phyloP scores from a whole-genome alignment of 208 protist species.

The Leishmania guyanensis region DNA sequence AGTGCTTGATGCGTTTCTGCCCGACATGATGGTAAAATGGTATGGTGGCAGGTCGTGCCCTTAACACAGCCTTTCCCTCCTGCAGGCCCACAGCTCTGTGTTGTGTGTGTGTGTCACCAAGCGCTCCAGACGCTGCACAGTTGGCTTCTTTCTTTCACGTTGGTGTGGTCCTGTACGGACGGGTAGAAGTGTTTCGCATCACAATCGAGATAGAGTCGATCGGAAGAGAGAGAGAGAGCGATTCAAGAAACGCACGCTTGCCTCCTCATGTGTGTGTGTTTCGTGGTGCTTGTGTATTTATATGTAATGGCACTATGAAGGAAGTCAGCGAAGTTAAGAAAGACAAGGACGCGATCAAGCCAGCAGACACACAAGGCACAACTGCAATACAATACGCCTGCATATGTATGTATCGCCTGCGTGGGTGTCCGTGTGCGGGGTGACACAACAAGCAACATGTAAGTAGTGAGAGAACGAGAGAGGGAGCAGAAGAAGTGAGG shows the following conservation, averaged over 20 bases:
- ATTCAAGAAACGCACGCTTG: background rate
- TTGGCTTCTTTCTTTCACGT: background rate
- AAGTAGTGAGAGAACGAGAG: background rate
- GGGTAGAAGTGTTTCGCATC: background rate
- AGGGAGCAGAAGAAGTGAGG: background rate
- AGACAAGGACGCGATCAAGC: background rate
- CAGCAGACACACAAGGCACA: background rate
- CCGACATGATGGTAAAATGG: slow-evolving; percentile 2
- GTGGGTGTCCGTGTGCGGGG: background rate
- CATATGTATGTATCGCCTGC: too few relatives aligned
- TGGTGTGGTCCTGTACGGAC: background rate
- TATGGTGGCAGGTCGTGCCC: background rate
- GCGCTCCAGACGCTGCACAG: background rate
- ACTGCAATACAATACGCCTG: background rate
- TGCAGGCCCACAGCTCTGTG: background rate
- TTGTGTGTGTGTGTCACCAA: background rate
- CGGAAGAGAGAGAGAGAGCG: background rate
- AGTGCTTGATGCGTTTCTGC: background rate
- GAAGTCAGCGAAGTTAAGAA: background rate
- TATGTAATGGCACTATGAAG: background rate
- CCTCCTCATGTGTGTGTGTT: background rate
- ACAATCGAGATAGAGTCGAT: background rate
- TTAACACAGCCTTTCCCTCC: background rate
- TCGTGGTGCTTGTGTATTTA: background rate
- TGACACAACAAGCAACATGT: background rate